Base-by-base conservation (phyloP, 495 filamentous ascomycete genomes). In the Penicillium samsonianum region DNA sequence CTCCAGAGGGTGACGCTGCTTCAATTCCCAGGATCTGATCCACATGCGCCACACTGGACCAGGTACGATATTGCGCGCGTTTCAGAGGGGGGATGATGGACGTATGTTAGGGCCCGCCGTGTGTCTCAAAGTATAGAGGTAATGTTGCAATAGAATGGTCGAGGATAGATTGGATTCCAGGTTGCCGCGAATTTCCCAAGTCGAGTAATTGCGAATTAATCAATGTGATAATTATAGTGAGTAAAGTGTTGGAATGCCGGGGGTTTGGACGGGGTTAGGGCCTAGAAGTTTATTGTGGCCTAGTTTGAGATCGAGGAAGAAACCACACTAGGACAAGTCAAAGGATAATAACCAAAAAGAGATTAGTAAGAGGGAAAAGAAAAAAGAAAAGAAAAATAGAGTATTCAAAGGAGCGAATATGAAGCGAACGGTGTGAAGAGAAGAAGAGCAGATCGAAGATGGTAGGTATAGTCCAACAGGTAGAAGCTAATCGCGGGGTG, bases 401-500 rank as follows among this genome's bases (percentile, higher is more conserved):
- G 46, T 68, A 45, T 46, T 47, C 65, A 68, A 70, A 69, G 65
- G 60, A 60, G 58, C 65, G 67, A 65, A 68, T 53, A 53, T 55
- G 61, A 67, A 64, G 59, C 53, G 64, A 59, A 64, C 37, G 46
- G 47, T 53, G 53, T 40, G 50, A 45, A 58, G 52, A 60, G 48
- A 41, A 50, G 40, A 61, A 58, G 53, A 57, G 55, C 55, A 60
- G 62, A 54, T 55, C 55, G 53, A 54, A 55, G 52, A 63, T 51
- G 53, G 61, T 48, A 48, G 53, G 57, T 65, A 67, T 65, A 68
- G 65, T 68, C 55, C 46, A 64, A 58, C 53, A 68, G 60, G 63
- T 40, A 48, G 62, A 65, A 67, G 68, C 70, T 71, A 71, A 73
- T 71, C 68, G 70, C 65, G 70, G 70, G 70, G 70, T 73, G 70